A percentile compares a stretch with the other conserved stretches of the same genome.
phyloP scores from a whole-genome alignment of 2,329 filamentous ascomycete species.

The Dactylellina leptospora region DNA sequence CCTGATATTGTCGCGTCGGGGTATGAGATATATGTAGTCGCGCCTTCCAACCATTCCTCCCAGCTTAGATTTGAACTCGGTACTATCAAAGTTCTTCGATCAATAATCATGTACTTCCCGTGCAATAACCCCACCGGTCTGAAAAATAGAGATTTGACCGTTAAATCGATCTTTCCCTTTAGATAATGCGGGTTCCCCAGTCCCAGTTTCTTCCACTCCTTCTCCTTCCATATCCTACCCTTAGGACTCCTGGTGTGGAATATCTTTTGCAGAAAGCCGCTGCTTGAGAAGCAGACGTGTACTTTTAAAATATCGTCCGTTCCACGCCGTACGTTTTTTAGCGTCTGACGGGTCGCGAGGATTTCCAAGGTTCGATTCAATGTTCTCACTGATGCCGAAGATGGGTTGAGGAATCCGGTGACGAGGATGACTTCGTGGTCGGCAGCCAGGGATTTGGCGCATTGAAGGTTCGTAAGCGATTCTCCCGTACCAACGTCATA shows the following conservation, averaged over 20 bases:
- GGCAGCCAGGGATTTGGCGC: constrained; percentile 70
- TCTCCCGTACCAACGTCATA: constrained; percentile 64
- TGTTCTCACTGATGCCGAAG: constrained; percentile 69
- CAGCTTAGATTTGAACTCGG: constrained; percentile 86
- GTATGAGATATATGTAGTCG: constrained; percentile 66
- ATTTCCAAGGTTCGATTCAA: constrained; percentile 66
- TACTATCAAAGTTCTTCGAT: constrained; percentile 72
- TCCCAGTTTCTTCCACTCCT: constrained; percentile 69
- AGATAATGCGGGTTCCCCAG: constrained; percentile 70
- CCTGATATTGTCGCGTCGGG: constrained; percentile 62
- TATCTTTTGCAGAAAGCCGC: constrained; percentile 76
- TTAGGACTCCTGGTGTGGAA: constrained; percentile 67
- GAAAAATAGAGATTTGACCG: constrained; percentile 80
- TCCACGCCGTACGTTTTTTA: constrained; percentile 57
- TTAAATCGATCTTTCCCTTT: constrained; percentile 71
- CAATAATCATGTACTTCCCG: constrained; percentile 80
- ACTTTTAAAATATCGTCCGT: constrained; percentile 66
- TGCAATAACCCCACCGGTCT: constrained; percentile 86
- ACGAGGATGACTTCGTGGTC: constrained; percentile 75
- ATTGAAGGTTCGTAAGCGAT: constrained; percentile 67
- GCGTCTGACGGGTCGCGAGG: constrained; percentile 66
- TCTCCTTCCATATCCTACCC: constrained; percentile 67
- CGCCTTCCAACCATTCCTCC: constrained; percentile 87
- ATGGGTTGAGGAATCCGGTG: constrained; percentile 83
- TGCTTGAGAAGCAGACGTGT: constrained; percentile 78